These are phyloP conservation scores for Neonothopanus nambi DNA, from an alignment of 1,284 basidiomycete genomes.

Conservation along the genomic window DNA sequence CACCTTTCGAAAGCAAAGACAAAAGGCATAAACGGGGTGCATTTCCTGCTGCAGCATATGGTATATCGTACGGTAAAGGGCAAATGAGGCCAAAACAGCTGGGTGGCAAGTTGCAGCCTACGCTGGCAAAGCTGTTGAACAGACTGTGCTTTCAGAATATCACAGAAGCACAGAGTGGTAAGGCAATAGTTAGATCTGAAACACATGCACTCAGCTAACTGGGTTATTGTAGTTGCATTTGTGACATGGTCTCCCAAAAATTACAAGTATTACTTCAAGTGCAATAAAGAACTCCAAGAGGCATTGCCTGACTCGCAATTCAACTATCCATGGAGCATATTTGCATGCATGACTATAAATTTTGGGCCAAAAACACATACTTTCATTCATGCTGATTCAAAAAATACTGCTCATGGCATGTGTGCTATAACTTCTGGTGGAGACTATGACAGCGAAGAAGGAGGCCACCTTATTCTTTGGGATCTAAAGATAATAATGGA, in stretches of 20 bases:
- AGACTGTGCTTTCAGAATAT: neutral
- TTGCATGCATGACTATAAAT: slow-evolving; percentile 7
- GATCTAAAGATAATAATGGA: slow-evolving; percentile 10
- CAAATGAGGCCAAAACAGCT: neutral
- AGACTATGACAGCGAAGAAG: slow-evolving; percentile 6
- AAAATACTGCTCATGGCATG: slow-evolving; percentile 6
- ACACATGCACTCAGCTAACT: neutral
- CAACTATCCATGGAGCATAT: slow-evolving; percentile 5
- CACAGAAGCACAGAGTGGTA: neutral
- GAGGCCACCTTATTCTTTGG: slow-evolving; percentile 17
- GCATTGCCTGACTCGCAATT: neutral
- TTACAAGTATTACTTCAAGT: neutral
- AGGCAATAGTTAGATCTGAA: neutral
- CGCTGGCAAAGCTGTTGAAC: neutral
- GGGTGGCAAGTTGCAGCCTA: neutral
- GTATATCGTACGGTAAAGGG: slow-evolving; percentile 3
- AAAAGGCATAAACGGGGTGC: neutral
- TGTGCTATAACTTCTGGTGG: slow-evolving; percentile 18
- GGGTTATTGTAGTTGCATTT: neutral
- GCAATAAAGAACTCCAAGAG: neutral
- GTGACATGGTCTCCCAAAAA: neutral
- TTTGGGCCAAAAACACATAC: slow-evolving; percentile 9
- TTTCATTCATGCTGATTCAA: slow-evolving; percentile 6
- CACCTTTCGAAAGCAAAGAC: neutral
- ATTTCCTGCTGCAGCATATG: neutral